Evolutionary conservation across 345 rosid species (phyloP), one percentile per base, ranked within the genome.

Genomic region (Iberis pinnata): DNA sequence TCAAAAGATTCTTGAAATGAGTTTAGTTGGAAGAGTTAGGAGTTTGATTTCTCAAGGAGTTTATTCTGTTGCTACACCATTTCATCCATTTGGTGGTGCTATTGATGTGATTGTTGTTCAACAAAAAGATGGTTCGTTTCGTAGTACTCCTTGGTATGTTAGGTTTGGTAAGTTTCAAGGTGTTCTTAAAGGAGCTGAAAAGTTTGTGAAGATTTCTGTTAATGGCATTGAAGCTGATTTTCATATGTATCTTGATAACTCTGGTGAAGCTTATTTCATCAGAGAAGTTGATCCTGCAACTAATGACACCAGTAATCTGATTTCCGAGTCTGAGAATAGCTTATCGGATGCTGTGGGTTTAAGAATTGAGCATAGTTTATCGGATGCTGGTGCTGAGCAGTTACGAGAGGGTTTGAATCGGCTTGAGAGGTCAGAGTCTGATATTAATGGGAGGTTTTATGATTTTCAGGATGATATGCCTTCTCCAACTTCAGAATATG

Each of bases 31-130:
- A 8, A 89, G 49, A 80, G 80, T 89, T 63, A 86, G 97, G 73
- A 86, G 86, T 62, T 63, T 89, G 48, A 83, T 89, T 20, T 73
- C 95, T 2, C 92, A 85, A 76, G 86, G 95, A 0, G 92, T 85
- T 24, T 81, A 89, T 73, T 83, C 92, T 24, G 93, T 89, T 58
- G 93, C 95, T 17, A 89, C 89, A 63, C 95, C 97, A 1, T 89
- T 89, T 61, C 97, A 89, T 72, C 97, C 95, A 1, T 89, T 89
- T 56, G 97, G 97, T 18, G 97, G 97, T 56, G 97, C 97, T 49
- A 81, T 89, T 68, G 97, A 89, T 71, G 85, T 83, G 8, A 83
- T 89, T 57, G 97, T 80, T 29, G 95, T 89, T 58, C 84, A 74
- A 63, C 97, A 89, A 75, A 77, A 81, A 64, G 93, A 89, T 58